A percentile compares a stretch with the other conserved stretches of the same genome.
Conservation (phyloP, 805 yeast genomes). For the Grigorovia humatica region DNA sequence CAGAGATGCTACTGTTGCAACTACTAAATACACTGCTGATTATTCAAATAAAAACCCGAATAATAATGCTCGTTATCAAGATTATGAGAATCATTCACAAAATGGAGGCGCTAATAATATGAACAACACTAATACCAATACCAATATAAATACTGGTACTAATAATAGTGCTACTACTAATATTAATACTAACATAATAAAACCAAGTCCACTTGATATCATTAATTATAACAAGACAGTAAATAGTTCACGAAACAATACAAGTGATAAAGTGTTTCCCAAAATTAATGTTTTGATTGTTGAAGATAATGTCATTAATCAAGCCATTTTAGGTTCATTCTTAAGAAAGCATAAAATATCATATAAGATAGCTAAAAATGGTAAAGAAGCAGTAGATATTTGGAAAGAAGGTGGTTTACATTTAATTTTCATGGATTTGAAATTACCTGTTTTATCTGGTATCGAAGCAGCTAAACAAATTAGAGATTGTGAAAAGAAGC, state of each 20-base stretch:
- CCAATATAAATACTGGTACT: background rate
- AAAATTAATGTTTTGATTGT: constrained; percentile 86
- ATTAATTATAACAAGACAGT: constrained; percentile 1
- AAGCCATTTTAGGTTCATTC: constrained; percentile 81
- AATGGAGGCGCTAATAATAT: too few species aligned
- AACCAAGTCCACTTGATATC: background rate
- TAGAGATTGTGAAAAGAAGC: constrained; percentile 68
- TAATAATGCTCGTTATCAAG: too few species aligned
- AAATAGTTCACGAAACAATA: constrained; percentile 3
- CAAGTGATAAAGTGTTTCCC: constrained; percentile 60
- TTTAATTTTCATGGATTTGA: constrained; percentile 92
- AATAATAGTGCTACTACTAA: background rate
- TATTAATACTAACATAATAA: background rate
- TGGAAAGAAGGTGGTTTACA: constrained; percentile 95
- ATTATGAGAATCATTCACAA: too few species aligned
- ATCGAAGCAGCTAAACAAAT: constrained; percentile 91
- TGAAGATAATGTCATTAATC: constrained; percentile 92
- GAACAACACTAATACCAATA: background rate
- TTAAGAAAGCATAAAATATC: constrained; percentile 76
- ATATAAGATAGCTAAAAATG: constrained; percentile 81
- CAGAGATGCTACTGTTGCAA: too few species aligned
- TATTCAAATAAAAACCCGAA: too few species aligned
- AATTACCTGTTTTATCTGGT: constrained; percentile 92
- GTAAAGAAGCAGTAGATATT: constrained; percentile 87
- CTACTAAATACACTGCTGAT: too few species aligned